Percentiles rank a stretch among this genome's conserved stretches.
These are phyloP conservation scores for Oehlia diaphana DNA, from an alignment of 192 early-diverging fungal species.

Conservation along the genomic window DNA sequence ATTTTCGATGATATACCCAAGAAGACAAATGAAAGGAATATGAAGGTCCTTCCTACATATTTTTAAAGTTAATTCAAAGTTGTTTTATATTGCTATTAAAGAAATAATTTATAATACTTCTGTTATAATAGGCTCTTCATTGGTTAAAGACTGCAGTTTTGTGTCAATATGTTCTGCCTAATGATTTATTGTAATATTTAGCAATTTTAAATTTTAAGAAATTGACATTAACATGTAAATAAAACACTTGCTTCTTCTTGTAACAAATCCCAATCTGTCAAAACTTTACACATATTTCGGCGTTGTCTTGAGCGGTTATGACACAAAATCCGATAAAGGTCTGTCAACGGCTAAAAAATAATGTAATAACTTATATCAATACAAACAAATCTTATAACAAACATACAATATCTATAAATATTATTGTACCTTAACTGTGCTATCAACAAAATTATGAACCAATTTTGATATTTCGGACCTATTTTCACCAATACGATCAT, in stretches of 20 bases:
- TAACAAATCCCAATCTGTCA: constrained; percentile 57
- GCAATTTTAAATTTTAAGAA: background rate
- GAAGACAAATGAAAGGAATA: constrained; percentile 58
- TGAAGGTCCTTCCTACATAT: constrained; percentile 15
- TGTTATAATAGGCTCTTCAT: constrained; percentile 21
- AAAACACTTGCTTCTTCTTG: constrained; percentile 48
- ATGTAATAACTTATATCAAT: constrained; percentile 4
- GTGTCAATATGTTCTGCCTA: constrained; percentile 37
- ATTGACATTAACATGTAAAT: background rate
- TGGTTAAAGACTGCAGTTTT: constrained; percentile 29
- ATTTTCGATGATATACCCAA: constrained; percentile 65
- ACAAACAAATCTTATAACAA: background rate
- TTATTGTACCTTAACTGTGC: constrained; percentile 13
- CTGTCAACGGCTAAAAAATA: constrained; percentile 49
- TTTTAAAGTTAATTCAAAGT: background rate
- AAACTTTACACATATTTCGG: constrained; percentile 56
- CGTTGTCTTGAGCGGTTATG: constrained; percentile 64
- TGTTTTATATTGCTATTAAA: background rate
- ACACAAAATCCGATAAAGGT: constrained; percentile 52
- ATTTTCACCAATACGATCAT: background rate
- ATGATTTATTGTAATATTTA: background rate
- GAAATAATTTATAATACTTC: constrained; percentile 1
- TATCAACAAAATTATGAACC: constrained; percentile 21
- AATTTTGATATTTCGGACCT: constrained; percentile 1
- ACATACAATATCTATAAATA: background rate